Base-by-base conservation (phyloP, 805 yeast genomes). In the Candida awuae region DNA sequence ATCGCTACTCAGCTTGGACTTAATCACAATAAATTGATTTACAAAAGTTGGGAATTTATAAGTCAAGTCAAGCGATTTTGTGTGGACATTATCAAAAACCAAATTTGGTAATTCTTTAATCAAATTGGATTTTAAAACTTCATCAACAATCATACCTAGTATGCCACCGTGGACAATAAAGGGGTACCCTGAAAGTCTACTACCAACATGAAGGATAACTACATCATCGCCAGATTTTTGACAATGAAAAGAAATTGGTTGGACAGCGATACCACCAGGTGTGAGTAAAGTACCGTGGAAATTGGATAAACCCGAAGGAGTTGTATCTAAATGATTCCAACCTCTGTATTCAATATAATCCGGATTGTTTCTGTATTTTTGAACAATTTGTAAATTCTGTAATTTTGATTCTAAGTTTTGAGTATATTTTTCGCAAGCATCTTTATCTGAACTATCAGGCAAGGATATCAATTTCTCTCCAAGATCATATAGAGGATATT, bases 101-200 rank as follows among this genome's bases (percentile, higher is more conserved):
- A 37, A 26, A 59, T 63, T 33, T 5, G 46, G 47, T 16, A 41
- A 44, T 22, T 49, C 53, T 16, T 47, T 44, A 9, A 50, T 46
- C 17, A 55, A 48, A 29, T 49, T 45, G 13, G 52, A 38, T 47
- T 78, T 77, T 62, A 80, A 71, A 6, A 82, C 70, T 49, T 87
- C 95, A 52, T 85, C 92, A 39, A 86, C 62, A 1, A 87, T 63
- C 0, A 94, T 79, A 8, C 88, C 94, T 22, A 87, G 56, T 21
- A 88, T 73, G 0, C 97, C 97, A 4, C 97, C 97, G 55, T 87
- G 97, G 3, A 85, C 71, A 15, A 88, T 61, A 50, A 84, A 80
- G 2, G 96, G 97, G 55, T 81, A 87, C 1, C 97, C 97, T 31
- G 90, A 78, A 16, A 87, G 58, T 44, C 71, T 72, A 53, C 80